Conservation (phyloP, 345 rosid genomes). For the Pelargonium nanum region DNA sequence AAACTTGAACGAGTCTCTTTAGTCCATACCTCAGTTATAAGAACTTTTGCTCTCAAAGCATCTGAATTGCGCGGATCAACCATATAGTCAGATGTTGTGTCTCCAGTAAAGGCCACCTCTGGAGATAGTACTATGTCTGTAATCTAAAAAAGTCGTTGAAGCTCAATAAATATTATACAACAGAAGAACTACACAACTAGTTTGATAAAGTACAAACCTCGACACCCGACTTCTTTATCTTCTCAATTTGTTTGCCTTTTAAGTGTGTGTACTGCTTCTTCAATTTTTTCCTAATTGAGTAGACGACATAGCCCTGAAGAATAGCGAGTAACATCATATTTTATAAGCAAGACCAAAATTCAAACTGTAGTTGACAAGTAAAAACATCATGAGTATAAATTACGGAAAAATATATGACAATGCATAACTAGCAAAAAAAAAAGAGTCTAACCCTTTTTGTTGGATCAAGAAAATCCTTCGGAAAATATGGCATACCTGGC, state of each 20-base stretch:
- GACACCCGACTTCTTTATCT: conserved; percentile 77
- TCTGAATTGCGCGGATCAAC: conserved; percentile 90
- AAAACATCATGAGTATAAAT: too few species aligned
- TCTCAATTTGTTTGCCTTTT: conserved; percentile 90
- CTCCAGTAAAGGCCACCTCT: conserved; percentile 92
- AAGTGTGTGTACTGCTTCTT: conserved; percentile 80
- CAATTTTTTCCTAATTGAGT: conserved; percentile 76
- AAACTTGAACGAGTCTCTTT: background rate
- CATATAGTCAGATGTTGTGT: conserved; percentile 90
- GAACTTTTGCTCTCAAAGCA: conserved; percentile 87
- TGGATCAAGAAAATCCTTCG: background rate
- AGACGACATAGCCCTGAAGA: conserved; percentile 80
- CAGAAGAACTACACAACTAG: background rate
- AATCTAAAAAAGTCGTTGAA: conserved; percentile 38
- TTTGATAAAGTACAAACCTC: conserved; percentile 36
- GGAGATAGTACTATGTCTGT: conserved; percentile 77
- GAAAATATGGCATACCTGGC: conserved; percentile 52
- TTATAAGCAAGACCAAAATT: background rate
- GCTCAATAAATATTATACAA: conserved; percentile 9
- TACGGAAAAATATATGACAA: background rate
- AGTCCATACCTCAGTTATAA: conserved; percentile 74
- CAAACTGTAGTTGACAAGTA: background rate
- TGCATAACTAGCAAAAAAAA: background rate
- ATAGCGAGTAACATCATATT: conserved; percentile 12
- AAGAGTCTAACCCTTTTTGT: background rate